Conservation (phyloP, 179 eudicot species). For the Vitellaria paradoxa region DNA sequence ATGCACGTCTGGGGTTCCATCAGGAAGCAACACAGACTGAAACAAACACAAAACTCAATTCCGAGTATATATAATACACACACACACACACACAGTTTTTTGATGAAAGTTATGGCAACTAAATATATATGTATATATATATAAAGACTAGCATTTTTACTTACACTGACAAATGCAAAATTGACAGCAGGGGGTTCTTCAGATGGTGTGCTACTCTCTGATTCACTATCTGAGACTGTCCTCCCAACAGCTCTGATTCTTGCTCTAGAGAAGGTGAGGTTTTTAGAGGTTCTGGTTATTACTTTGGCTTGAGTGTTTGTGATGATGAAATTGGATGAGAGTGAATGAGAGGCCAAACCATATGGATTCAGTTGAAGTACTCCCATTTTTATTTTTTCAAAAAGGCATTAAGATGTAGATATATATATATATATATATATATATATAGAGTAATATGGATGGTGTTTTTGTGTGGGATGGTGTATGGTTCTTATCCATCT, state of each 20-base stretch:
- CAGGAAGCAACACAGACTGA: constrained; percentile 86
- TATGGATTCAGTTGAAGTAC: constrained; percentile 46
- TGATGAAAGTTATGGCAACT: background rate
- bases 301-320: background rate
- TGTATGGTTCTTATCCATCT: constrained; percentile 48
- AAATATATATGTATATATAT: background rate
- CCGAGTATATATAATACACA: background rate
- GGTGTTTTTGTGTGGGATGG: background rate
- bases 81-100: too few relatives aligned
- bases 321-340: constrained; percentile 17
- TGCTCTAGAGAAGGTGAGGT: constrained; percentile 20
- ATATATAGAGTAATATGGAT: background rate
- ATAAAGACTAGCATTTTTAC: background rate
- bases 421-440: background rate
- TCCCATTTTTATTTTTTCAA: constrained; percentile 31
- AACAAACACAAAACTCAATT: constrained; percentile 9
- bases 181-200: constrained; percentile 54
- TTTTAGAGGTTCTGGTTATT: background rate
- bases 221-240: constrained; percentile 39
- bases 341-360: constrained; percentile 36
- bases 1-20: constrained; percentile 88
- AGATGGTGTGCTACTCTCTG: constrained; percentile 26
- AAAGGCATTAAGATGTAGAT: background rate
- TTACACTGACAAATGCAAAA: constrained; percentile 71
- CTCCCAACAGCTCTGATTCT: constrained; percentile 58